Percentiles rank a stretch among this genome's conserved stretches.
Evolutionary conservation across 371 early-diverging fungal genomes (phyloP).

Genomic region (Mortierella sp.): DNA sequence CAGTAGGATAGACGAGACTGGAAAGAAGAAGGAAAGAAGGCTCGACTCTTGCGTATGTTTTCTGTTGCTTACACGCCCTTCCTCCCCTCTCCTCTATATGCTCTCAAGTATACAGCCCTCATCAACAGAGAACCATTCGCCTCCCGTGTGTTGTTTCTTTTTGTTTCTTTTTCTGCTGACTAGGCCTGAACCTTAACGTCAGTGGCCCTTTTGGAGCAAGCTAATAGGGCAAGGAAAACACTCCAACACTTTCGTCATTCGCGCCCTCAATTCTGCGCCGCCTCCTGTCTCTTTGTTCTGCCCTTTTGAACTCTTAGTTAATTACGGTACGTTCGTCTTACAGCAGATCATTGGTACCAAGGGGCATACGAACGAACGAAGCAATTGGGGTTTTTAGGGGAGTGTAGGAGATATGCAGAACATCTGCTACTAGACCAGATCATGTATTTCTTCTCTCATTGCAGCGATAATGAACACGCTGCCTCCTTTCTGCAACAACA

Average conservation of each 20-base stretch:
- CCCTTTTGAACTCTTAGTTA: background rate
- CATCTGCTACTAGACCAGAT: background rate
- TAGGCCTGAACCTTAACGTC: constrained; percentile 4
- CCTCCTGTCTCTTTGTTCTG: background rate
- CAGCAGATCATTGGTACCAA: background rate
- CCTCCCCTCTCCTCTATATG: background rate
- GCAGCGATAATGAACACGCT: background rate
- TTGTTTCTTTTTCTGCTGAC: background rate
- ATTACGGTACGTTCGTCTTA: background rate
- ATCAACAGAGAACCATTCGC: background rate
- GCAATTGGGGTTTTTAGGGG: background rate
- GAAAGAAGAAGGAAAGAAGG: background rate
- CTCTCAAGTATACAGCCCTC: constrained; percentile 3
- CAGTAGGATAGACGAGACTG: background rate
- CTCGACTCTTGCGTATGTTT: background rate
- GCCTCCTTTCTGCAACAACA: background rate
- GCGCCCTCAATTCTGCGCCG: background rate
- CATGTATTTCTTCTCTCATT: background rate
- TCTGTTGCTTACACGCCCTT: background rate
- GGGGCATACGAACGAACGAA: background rate
- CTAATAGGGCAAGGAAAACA: too few relatives aligned
- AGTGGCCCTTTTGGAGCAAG: background rate
- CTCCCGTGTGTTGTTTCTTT: too few relatives aligned
- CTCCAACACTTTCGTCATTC: background rate
- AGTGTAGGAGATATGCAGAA: background rate